A percentile compares a stretch with the other conserved stretches of the same genome.
Conservation (phyloP, 257 asterid genomes). For the Linaria vulgaris region DNA sequence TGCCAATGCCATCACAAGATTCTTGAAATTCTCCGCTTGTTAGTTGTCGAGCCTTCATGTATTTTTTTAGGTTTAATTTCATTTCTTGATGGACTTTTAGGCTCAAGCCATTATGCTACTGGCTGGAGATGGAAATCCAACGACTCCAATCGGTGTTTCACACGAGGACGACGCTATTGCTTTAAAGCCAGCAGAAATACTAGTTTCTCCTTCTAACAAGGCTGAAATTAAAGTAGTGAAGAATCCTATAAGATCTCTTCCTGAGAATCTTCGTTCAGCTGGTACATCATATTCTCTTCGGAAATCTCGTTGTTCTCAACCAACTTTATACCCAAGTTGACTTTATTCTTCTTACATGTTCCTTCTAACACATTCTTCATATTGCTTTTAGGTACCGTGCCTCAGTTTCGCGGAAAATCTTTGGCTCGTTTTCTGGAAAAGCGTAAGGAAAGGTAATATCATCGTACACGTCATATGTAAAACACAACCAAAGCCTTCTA, state of each 20-base stretch:
- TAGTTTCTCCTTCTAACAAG: conserved; percentile 32
- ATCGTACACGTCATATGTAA: no score
- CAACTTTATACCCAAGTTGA: background rate
- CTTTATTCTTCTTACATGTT: background rate
- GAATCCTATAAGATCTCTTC: conserved; percentile 31
- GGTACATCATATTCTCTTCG: conserved; percentile 34
- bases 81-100: conserved; percentile 31
- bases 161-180: conserved; percentile 30
- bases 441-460: conserved; percentile 82
- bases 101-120: conserved; percentile 89
- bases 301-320: background rate
- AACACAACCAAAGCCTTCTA: background rate
- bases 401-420: conserved; percentile 84
- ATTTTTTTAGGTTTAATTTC: background rate
- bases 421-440: conserved; percentile 87
- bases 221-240: conserved; percentile 40
- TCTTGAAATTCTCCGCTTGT: background rate
- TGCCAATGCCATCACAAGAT: background rate
- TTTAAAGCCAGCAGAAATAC: conserved; percentile 32
- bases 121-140: conserved; percentile 76
- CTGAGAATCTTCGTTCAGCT: conserved; percentile 34
- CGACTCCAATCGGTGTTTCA: conserved; percentile 28
- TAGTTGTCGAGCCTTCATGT: background rate
- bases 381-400: conserved; percentile 52
- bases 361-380: background rate